A percentile compares a stretch with the other conserved stretches of the same genome.
Conservation (phyloP, 2,329 filamentous ascomycete genomes). For the Gyromitra esculenta region DNA sequence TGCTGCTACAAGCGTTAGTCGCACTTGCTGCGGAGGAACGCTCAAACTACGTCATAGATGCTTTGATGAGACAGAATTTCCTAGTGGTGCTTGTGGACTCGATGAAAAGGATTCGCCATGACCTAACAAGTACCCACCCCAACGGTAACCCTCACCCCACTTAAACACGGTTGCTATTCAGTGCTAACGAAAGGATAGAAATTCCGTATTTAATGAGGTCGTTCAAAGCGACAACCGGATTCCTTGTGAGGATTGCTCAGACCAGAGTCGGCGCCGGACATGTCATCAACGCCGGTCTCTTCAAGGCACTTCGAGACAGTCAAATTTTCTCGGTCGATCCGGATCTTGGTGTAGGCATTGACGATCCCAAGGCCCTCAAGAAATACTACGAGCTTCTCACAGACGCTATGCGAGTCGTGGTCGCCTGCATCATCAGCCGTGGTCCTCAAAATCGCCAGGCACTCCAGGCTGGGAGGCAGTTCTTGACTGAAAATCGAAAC, state of each 20-base stretch:
- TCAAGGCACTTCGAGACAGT: constrained; percentile 80
- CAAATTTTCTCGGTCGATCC: constrained; percentile 90
- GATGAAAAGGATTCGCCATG: constrained; percentile 77
- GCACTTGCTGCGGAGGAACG: constrained; percentile 76
- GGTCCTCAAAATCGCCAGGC: constrained; percentile 80
- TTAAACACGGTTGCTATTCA: constrained; percentile 17
- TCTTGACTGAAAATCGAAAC: constrained; percentile 82
- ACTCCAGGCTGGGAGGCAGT: constrained; percentile 77
- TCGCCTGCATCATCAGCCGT: constrained; percentile 80
- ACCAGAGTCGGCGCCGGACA: constrained; percentile 84
- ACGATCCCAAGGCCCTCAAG: constrained; percentile 75
- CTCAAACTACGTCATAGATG: constrained; percentile 78
- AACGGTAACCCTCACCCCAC: constrained; percentile 52
- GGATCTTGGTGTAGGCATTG: constrained; percentile 79
- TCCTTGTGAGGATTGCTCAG: constrained; percentile 85
- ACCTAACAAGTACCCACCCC: constrained; percentile 64
- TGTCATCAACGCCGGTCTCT: constrained; percentile 88
- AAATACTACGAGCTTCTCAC: constrained; percentile 87
- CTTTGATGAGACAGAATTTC: constrained; percentile 87
- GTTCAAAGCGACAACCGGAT: constrained; percentile 78
- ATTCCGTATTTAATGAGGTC: constrained; percentile 68
- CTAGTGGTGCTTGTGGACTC: constrained; percentile 89
- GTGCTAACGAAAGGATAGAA: constrained; percentile 61
- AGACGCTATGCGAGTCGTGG: constrained; percentile 81
- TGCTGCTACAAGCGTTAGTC: constrained; percentile 82